Evolutionary conservation across 1,284 basidiomycete species (phyloP).

Genomic region (Naganishia liquefaciens): DNA sequence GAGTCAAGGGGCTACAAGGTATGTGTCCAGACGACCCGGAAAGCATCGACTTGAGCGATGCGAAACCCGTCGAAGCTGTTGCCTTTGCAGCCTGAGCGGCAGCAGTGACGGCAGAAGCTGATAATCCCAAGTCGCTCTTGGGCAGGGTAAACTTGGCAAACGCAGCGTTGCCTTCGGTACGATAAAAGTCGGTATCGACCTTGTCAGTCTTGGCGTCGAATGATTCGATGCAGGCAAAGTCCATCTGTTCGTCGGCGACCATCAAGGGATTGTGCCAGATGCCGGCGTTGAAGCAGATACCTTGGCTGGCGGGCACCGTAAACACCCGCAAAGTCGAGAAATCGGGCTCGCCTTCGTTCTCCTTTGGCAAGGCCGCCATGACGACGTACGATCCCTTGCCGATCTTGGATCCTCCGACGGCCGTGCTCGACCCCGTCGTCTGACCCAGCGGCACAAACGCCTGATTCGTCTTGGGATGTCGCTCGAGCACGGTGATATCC

Average conservation of each 20-base stretch:
- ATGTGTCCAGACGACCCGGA: conserved; percentile 23
- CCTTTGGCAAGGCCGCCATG: conserved; percentile 74
- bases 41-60: conserved; percentile 29
- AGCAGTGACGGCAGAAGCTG: conserved; percentile 20
- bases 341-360: conserved; percentile 70
- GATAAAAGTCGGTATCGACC: conserved; percentile 26
- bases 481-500: conserved; percentile 49
- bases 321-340: conserved; percentile 74
- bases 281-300: conserved; percentile 75
- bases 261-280: conserved; percentile 93
- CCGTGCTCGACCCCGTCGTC: not conserved
- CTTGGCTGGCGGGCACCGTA: conserved; percentile 72
- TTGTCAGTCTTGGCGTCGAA: conserved; percentile 18
- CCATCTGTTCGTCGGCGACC: conserved; percentile 66
- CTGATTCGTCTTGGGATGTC: conserved; percentile 61
- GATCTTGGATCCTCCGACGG: conserved; percentile 43
- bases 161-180: conserved; percentile 2
- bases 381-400: conserved; percentile 64
- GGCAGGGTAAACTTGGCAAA: conserved; percentile 22
- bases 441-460: conserved; percentile 82
- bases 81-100: conserved; percentile 17
- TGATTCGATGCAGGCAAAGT: conserved; percentile 15
- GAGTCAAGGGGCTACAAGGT: conserved; percentile 47
- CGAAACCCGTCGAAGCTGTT: conserved; percentile 19
- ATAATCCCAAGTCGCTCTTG: conserved; percentile 31